Conservation (phyloP, 305 asterid species). For the Fraxinus floribunda region DNA sequence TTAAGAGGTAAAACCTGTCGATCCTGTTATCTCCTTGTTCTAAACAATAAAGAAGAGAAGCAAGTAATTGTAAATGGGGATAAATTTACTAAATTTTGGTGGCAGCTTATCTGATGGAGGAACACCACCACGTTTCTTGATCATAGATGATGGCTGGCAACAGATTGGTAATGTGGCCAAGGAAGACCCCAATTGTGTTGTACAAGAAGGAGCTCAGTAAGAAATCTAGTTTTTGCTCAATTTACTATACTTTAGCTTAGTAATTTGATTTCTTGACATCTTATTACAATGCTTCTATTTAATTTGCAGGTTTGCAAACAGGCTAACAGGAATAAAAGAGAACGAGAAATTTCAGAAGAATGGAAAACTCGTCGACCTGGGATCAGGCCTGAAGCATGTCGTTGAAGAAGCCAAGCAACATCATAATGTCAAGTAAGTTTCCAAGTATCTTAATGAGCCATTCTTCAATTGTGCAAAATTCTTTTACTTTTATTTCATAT, state of each 20-base stretch:
- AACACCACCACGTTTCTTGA: conserved; percentile 84
- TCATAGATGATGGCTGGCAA: conserved; percentile 99
- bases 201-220: conserved; percentile 99
- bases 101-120: conserved; percentile 88
- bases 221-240: conserved; percentile 22
- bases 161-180: conserved; percentile 77
- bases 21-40: not conserved
- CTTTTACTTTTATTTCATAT: not conserved
- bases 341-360: conserved; percentile 76
- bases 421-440: conserved; percentile 71
- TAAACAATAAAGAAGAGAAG: not conserved
- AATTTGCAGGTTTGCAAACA: conserved; percentile 76
- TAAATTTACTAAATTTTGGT: conserved; percentile 9
- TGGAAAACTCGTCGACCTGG: conserved; percentile 40
- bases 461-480: not conserved
- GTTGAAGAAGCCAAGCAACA: conserved; percentile 68
- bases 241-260: not conserved
- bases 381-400: conserved; percentile 66
- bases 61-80: not conserved
- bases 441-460: not conserved
- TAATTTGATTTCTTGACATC: not conserved
- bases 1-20: conserved; percentile 54
- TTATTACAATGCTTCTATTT: not conserved
- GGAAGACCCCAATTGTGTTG: conserved; percentile 57
- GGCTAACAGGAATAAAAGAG: conserved; percentile 86